Evolutionary conservation across 345 rosid species (phyloP).

Genomic region (Melaleuca alternifolia): DNA sequence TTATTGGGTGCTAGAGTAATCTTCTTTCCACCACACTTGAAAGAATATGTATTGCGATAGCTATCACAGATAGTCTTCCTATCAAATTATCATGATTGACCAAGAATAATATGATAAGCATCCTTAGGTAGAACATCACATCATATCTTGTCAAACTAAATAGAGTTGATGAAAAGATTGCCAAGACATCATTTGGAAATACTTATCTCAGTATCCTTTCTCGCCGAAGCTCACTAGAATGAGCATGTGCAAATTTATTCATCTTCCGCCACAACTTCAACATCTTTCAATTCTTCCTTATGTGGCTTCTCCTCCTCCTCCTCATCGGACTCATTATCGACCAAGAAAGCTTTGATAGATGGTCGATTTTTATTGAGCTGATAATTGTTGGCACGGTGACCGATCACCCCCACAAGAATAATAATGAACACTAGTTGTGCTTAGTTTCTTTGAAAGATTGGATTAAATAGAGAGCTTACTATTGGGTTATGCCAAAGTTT

Average conservation of each 20-base stretch:
- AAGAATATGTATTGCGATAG: not conserved
- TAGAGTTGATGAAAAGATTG: not conserved
- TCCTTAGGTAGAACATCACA: not conserved
- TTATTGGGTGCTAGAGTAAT: not conserved
- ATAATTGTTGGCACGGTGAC: not conserved
- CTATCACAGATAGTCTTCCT: not conserved
- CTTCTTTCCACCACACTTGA: not conserved
- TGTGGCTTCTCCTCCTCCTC: not conserved
- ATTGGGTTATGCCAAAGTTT: no score
- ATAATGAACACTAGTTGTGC: accelerated
- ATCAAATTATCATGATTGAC: not conserved
- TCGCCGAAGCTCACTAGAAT: not conserved
- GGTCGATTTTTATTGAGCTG: accelerated
- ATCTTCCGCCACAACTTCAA: not conserved
- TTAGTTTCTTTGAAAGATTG: not conserved
- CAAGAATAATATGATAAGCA: not conserved
- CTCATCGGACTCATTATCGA: not conserved
- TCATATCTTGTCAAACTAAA: not conserved
- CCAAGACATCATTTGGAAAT: not conserved
- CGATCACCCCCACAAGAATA: not conserved
- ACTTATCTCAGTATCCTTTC: not conserved
- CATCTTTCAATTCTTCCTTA: not conserved
- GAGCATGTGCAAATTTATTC: not conserved
- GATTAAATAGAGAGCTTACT: not conserved
- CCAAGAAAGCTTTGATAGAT: not conserved